phyloP scores from a whole-genome alignment of 257 asterid genomes.

The Fraxinus cuspidata region DNA sequence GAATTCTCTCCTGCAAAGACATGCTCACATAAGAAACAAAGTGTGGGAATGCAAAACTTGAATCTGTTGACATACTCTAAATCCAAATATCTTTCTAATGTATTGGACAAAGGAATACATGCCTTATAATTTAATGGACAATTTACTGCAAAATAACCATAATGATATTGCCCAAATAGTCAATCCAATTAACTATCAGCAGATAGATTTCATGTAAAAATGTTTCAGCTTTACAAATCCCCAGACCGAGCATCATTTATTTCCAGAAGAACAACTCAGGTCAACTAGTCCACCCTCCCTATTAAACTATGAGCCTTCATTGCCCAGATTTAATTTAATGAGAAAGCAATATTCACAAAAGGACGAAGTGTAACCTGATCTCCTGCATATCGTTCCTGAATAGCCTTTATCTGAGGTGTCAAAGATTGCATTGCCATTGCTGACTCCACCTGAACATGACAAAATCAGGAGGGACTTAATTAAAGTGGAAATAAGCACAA shows the following conservation, averaged over 20 bases:
- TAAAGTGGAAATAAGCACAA: not conserved
- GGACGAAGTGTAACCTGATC: conserved; percentile 72
- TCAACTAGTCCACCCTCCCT: not conserved
- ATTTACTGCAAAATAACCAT: not conserved
- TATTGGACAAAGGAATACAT: not conserved
- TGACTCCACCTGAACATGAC: conserved; percentile 75
- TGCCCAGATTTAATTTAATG: conserved; percentile 3
- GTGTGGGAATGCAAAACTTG: conserved; percentile 1
- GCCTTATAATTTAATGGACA: conserved; percentile 6
- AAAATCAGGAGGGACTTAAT: conserved; percentile 23
- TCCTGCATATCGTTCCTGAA: conserved; percentile 95
- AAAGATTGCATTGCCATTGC: conserved; percentile 95
- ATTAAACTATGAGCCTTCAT: not conserved
- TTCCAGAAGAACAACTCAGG: conserved; percentile 1
- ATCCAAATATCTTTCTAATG: conserved; percentile 10
- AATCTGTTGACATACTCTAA: not conserved
- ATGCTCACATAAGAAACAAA: conserved; percentile 23
- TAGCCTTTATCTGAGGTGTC: conserved; percentile 96
- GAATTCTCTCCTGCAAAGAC: conserved; percentile 81
- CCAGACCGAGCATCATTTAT: not conserved
- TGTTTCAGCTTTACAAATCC: conserved; percentile 3
- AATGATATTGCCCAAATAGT: conserved; percentile 1
- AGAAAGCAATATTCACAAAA: conserved; percentile 18
- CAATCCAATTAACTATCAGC: conserved; percentile 1
- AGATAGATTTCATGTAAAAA: conserved; percentile 17